phyloP scores from a whole-genome alignment of 495 filamentous ascomycete genomes.

The Xylaria curta region DNA sequence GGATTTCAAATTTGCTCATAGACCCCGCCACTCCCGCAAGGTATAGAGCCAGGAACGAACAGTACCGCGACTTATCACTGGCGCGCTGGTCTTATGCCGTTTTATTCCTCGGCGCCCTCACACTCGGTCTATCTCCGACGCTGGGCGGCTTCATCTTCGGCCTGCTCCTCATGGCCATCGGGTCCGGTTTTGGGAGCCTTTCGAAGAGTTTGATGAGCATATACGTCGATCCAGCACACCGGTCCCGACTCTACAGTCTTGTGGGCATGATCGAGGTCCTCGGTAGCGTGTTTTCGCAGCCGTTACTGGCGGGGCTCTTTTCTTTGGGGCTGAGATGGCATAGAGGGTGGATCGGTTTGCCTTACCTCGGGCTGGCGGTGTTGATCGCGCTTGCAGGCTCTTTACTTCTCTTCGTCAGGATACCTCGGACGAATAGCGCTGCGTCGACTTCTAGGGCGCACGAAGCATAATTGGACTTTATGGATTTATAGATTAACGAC shows the following conservation, averaged over 20 bases:
- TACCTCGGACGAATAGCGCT: conserved; percentile 20
- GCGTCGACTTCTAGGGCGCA: neutral
- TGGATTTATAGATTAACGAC: conserved; percentile 2
- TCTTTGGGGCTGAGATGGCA: conserved; percentile 37
- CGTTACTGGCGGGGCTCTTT: conserved; percentile 43
- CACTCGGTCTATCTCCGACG: conserved; percentile 37
- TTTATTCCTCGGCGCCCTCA: conserved; percentile 53
- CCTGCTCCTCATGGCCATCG: conserved; percentile 41
- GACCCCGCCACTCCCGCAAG: conserved; percentile 24
- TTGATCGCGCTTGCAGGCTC: conserved; percentile 26
- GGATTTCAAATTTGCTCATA: conserved; percentile 31
- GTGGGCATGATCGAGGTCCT: conserved; percentile 63
- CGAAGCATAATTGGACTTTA: conserved; percentile 8
- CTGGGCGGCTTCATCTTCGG: conserved; percentile 39
- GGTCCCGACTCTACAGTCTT: conserved; percentile 63
- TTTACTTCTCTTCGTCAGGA: conserved; percentile 36
- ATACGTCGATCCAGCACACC: conserved; percentile 60
- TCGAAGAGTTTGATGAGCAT: conserved; percentile 59
- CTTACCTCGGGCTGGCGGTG: conserved; percentile 38
- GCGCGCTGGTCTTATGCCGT: conserved; percentile 56
- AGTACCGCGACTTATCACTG: conserved; percentile 59
- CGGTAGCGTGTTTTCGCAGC: conserved; percentile 59
- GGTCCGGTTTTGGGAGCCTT: conserved; percentile 38
- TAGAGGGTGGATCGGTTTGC: conserved; percentile 41
- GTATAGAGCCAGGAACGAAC: conserved; percentile 32